phyloP scores from a whole-genome alignment of 768 basidiomycete species.

The Solioccasus polychromus region DNA sequence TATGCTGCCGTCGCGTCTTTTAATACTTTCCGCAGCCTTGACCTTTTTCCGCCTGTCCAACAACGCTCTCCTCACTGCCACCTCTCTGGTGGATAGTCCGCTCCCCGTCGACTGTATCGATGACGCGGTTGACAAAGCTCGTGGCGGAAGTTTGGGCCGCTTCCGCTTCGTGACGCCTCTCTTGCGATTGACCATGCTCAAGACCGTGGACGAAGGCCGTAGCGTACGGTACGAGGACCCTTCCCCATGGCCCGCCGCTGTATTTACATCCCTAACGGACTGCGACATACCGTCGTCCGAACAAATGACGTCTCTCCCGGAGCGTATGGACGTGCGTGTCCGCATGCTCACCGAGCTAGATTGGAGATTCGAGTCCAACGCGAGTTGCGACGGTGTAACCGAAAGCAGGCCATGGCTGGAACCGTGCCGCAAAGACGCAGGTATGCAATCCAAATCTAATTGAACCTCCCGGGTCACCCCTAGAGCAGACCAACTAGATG shows the following conservation, averaged over 20 bases:
- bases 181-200: constrained; percentile 20
- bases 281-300: background rate
- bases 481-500: constrained; percentile 25
- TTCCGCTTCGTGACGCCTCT: constrained; percentile 19
- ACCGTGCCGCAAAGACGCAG: constrained; percentile 3
- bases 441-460: constrained; percentile 8
- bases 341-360: constrained; percentile 2
- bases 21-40: constrained; percentile 8
- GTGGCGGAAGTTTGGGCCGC: constrained; percentile 18
- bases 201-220: constrained; percentile 8
- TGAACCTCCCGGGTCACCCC: constrained; percentile 13
- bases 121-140: constrained; percentile 26
- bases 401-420: constrained; percentile 2
- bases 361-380: constrained; percentile 2
- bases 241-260: too few species aligned
- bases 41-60: constrained; percentile 26
- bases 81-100: constrained; percentile 19
- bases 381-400: constrained; percentile 4
- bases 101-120: constrained; percentile 25
- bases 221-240: too few species aligned
- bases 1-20: background rate
- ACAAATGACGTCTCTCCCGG: background rate
- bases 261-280: background rate
- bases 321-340: background rate
- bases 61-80: constrained; percentile 23